These are phyloP conservation scores for Apiospora marii DNA, from an alignment of 2,329 filamentous ascomycete genomes.

Conservation along the genomic window DNA sequence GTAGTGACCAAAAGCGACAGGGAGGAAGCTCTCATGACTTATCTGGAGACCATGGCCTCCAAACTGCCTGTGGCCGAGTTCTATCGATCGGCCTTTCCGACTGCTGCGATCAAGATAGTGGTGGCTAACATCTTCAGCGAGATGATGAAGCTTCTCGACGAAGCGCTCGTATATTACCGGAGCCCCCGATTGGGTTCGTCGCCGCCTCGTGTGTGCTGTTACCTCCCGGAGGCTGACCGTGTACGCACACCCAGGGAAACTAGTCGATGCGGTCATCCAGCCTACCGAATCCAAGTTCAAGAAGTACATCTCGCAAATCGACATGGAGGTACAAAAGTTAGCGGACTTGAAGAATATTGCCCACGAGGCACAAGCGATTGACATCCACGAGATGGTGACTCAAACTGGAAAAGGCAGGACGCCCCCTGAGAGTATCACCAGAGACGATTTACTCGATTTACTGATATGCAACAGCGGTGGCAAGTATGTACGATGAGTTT, in stretches of 20 bases:
- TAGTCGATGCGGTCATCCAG: background rate
- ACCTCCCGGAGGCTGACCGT: background rate
- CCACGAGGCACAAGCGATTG: background rate
- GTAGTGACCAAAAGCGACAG: background rate
- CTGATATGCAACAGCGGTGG: background rate
- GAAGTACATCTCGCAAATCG: background rate
- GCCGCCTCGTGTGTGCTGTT: no score
- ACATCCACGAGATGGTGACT: background rate
- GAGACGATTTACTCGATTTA: background rate
- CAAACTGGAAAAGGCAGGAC: background rate
- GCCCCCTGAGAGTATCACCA: background rate
- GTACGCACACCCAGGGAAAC: background rate
- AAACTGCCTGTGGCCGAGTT: background rate
- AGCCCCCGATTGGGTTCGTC: background rate
- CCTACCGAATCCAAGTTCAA: background rate
- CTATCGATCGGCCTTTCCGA: background rate
- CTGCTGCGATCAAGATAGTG: background rate
- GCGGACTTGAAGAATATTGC: background rate
- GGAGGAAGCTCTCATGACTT: background rate
- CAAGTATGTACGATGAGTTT: background rate
- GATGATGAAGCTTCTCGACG: background rate
- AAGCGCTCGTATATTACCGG: background rate
- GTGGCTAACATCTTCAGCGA: background rate
- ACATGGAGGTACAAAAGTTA: background rate
- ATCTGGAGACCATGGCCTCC: background rate